Base-by-base conservation (phyloP, 2,329 filamentous ascomycete genomes). In the Exophiala phaeomuriformis region DNA sequence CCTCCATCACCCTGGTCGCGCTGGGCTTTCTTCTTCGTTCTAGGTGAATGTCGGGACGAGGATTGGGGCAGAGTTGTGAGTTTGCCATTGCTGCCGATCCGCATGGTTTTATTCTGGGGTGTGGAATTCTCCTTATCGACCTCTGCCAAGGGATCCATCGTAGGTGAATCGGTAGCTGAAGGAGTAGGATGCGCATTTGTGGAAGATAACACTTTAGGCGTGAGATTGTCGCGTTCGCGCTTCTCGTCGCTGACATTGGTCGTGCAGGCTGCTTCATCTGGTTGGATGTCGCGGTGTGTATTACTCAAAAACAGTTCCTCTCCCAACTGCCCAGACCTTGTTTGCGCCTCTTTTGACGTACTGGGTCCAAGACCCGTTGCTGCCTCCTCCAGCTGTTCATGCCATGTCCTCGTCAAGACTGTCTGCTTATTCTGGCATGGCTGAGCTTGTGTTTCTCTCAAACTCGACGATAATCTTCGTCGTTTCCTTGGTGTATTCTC, bases 61-160 rank as follows among this genome's bases (percentile, higher is more conserved):
- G 27, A 29, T 27, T 55, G 51, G 1, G 55, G 55, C 9, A 55
- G 55, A 31, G 39, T 50, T 40, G 46, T 55, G 32, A 74, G 61
- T 52, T 69, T 74, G 9, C 72, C 73, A 60, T 75, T 73, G 1
- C 66, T 47, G 49, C 70, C 72, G 10, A 75, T 54, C 50, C 68
- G 71, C 29, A 75, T 55, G 3, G 64, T 68, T 53, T 82, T 85
- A 2, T 74, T 71, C 45, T 75, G 78, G 0, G 81, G 81, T 0
- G 82, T 80, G n/a, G 49, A 29, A 3, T 32, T 46, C n/a, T 9
- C 29, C 40, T 32, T 52, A 9, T 45, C 52, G 19, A 40, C 36
- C 12, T 53, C 49, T 19, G n/a, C 19, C 2, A 29, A 35, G 19
- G n/a, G 19, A 40, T 30, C 46, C 30, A 33, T 32, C 12, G 33